Base-by-base conservation (phyloP, 139 green algal species). In the Chlamydomonas asymmetrica region DNA sequence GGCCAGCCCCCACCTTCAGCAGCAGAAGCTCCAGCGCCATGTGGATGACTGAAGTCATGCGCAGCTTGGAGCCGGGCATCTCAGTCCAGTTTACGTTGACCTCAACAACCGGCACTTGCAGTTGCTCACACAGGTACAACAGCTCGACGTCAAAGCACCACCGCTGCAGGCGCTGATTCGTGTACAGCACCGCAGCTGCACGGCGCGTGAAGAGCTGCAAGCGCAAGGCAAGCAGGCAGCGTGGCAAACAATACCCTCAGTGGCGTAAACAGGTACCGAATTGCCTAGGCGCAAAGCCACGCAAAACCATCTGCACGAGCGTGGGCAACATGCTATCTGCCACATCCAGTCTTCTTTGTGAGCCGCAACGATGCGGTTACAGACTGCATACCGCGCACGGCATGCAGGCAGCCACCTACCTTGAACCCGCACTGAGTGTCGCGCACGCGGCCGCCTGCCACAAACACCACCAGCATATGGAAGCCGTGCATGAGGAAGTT, bases 81-180 rank as follows among this genome's bases (percentile, higher is more conserved):
- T 99, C 95, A 2, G 91, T 97, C 95, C 95, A 99, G 25, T 86
- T 87, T 0, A 99, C 94, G n/a, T n/a, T n/a, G n/a, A 82, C 84
- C 75, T 90, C 89, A 27, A 43, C 67, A 22, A 95, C 73, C 37
- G 87, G 87, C 37, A 97, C 84, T 25, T 78, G 39, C 73, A 98
- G 75, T 65, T 72, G 59, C 43, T 93, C 75, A 6, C 92, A 92
- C 66, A 99, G 75, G 66, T 91, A 91, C 6, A 98, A 66, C 31
- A 98, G 87, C 89, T 99, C 96, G 35, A 99, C 96, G 80, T 99
- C 96, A 83, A 99, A 99, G 82, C 92, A 97, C 96, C 96, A 99
- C 13, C 96, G 87, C 82, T 96, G 90, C 71, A 99, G 87, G 29
- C 94, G 89, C 82, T 96, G 90, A 71, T 98, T 98, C 71, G 62